Evolutionary conservation across 805 yeast genomes (phyloP).

Genomic region (Metschnikowia henanensis): DNA sequence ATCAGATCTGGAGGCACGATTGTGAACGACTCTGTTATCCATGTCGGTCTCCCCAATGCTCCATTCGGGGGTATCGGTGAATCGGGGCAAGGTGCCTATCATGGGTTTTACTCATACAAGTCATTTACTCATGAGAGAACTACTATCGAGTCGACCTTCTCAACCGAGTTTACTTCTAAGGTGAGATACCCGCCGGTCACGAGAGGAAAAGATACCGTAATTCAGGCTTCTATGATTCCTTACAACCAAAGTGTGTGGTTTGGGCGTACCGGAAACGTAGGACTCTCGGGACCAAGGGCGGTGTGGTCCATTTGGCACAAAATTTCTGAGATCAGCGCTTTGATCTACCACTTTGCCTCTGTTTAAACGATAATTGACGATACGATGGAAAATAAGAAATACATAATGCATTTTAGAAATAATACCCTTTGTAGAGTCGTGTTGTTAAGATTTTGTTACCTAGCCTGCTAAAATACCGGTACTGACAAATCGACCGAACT

Average conservation of each 20-base stretch:
- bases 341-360: slow-evolving; percentile 21
- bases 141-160: slow-evolving; percentile 59
- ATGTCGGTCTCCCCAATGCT: slow-evolving; percentile 61
- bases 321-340: slow-evolving; percentile 30
- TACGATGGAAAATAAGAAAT: too few relatives aligned
- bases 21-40: slow-evolving; percentile 71
- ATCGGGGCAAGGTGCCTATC: slow-evolving; percentile 84
- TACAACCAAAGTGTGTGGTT: slow-evolving; percentile 41
- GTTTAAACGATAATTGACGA: neutral
- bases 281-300: slow-evolving; percentile 31
- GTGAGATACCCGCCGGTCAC: slow-evolving; percentile 68
- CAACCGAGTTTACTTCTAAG: slow-evolving; percentile 59
- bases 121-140: slow-evolving; percentile 80
- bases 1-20: slow-evolving; percentile 73
- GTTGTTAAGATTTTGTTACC: too few relatives aligned
- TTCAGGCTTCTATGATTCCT: slow-evolving; percentile 27
- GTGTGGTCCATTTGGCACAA: slow-evolving; percentile 34
- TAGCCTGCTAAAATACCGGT: too few relatives aligned
- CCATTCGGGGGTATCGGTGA: slow-evolving; percentile 93
- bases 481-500: too few relatives aligned
- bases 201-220: slow-evolving; percentile 29
- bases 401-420: neutral
- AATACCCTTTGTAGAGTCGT: too few relatives aligned
- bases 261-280: slow-evolving; percentile 36
- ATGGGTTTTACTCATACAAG: slow-evolving; percentile 61